Percentiles rank a stretch among this genome's conserved stretches.
These are phyloP conservation scores for Backusella tarrabulga DNA, from an alignment of 192 early-diverging fungal species.

Conservation along the genomic window DNA sequence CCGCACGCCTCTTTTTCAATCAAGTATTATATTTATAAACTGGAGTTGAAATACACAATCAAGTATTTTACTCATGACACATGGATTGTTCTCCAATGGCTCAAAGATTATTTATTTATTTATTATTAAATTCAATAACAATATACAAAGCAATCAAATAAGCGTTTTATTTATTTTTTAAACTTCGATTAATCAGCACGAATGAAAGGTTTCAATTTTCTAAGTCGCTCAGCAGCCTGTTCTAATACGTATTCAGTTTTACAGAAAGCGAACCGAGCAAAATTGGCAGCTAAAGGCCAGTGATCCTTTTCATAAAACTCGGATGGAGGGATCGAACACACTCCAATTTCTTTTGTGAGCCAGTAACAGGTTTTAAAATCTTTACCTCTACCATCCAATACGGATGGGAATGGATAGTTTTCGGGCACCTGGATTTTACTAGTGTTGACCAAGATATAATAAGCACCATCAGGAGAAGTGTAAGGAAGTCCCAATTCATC, in stretches of 20 bases:
- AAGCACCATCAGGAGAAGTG: conserved; percentile 87
- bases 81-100: not conserved
- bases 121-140: not conserved
- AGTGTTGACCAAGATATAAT: conserved; percentile 90
- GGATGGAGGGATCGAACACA: conserved; percentile 87
- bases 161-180: not conserved
- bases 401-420: conserved; percentile 56
- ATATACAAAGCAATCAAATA: not conserved
- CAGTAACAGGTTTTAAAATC: conserved; percentile 82
- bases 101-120: not conserved
- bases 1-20: not conserved
- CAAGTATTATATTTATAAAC: not conserved
- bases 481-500: conserved; percentile 70
- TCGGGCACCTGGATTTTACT: conserved; percentile 60
- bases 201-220: conserved; percentile 58
- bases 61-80: not conserved
- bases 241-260: conserved; percentile 85
- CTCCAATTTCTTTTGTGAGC: conserved; percentile 86
- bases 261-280: conserved; percentile 91
- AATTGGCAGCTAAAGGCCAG: conserved; percentile 63
- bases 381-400: conserved; percentile 57
- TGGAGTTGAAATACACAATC: not conserved
- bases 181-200: not conserved
- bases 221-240: conserved; percentile 65
- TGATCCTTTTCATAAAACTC: conserved; percentile 83